Base-by-base conservation (phyloP, 306 rosid species). In the Acacia crassicarpa region DNA sequence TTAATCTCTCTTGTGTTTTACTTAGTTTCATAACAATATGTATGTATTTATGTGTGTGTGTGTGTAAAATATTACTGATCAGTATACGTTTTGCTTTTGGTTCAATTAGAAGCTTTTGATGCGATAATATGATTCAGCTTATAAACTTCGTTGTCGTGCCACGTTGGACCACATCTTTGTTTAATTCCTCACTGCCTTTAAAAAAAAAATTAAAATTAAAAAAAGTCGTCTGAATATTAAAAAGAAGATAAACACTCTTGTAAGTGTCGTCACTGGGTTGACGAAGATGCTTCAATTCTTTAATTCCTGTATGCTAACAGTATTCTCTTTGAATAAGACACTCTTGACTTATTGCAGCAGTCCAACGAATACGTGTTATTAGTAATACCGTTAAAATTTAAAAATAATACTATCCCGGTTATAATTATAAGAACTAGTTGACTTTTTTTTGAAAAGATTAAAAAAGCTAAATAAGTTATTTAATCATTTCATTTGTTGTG, bases 181-280 rank as follows among this genome's bases (percentile, higher is more conserved):
- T 20, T 20, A 56, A 75, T 41, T 43, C 32, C 68, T 79, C 40
- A 72, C 27, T 43, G 35, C 8, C 8, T 72, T 23, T 8, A 5
- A 1, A 0, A n/a, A 35, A 44, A 5, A 84, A 6, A 6, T 1
- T n/a, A n/a, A n/a, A n/a, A n/a, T n/a, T n/a, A 41, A 35, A 13
- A 11, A 84, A 82, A 75, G 72, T 84, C 35, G 66, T 32, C 78
- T 77, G n/a, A 59, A 68, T 77, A 67, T 48, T 75, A 61, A 78
- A 67, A 4, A 10, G 49, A 38, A 74, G 81, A 82, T 72, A 65
- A 78, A 75, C 79, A 59, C 72, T 44, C 86, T 85, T 81, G 68
- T 76, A 69, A 82, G 59, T 82, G 83, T 87, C 89, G 95, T 89
- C 95, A 91, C 78, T 40, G 78, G 81, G 86, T 88, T 89, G 93